A percentile compares a stretch with the other conserved stretches of the same genome.
These are phyloP conservation scores for Xylaria sp. DNA, from an alignment of 2,329 filamentous ascomycete genomes.

Conservation along the genomic window DNA sequence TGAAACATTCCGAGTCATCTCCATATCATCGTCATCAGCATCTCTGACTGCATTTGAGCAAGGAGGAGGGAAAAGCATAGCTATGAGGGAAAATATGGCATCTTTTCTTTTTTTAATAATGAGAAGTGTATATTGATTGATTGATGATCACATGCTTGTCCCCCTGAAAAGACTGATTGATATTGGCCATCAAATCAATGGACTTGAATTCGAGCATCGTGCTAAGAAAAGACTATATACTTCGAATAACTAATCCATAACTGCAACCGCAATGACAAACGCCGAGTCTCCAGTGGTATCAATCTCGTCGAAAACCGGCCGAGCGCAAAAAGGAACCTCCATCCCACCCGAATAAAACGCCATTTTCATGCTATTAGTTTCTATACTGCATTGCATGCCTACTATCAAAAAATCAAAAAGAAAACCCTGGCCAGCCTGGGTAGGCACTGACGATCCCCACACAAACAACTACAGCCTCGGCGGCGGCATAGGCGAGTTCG, in stretches of 20 bases:
- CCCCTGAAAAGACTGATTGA: not conserved
- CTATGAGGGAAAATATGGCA: slow-evolving; percentile 12
- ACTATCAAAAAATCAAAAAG: not conserved
- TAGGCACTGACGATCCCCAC: not conserved
- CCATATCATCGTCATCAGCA: not conserved
- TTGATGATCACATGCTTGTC: slow-evolving; percentile 1
- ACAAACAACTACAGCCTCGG: slow-evolving; percentile 18
- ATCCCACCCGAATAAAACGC: slow-evolving; percentile 15
- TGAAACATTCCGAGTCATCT: slow-evolving; percentile 4
- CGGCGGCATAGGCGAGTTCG: slow-evolving; percentile 34
- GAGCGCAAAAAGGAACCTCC: slow-evolving; percentile 10
- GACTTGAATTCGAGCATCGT: slow-evolving; percentile 4
- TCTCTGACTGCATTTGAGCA: slow-evolving; percentile 8
- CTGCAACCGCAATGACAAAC: slow-evolving; percentile 13
- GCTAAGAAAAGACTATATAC: slow-evolving; percentile 18
- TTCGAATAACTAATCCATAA: not conserved
- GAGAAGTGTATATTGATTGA: slow-evolving; percentile 26
- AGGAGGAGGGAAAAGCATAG: not conserved
- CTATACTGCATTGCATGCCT: not conserved
- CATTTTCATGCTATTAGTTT: slow-evolving; percentile 19
- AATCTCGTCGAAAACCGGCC: not conserved
- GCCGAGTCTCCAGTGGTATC: slow-evolving; percentile 31
- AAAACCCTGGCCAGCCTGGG: not conserved
- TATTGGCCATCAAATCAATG: slow-evolving; percentile 5
- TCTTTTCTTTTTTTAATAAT: slow-evolving; percentile 5